A percentile compares a stretch with the other conserved stretches of the same genome.
These are phyloP conservation scores for Mycosphaerella sp. DNA, from an alignment of 2,329 filamentous ascomycete genomes.

Conservation along the genomic window DNA sequence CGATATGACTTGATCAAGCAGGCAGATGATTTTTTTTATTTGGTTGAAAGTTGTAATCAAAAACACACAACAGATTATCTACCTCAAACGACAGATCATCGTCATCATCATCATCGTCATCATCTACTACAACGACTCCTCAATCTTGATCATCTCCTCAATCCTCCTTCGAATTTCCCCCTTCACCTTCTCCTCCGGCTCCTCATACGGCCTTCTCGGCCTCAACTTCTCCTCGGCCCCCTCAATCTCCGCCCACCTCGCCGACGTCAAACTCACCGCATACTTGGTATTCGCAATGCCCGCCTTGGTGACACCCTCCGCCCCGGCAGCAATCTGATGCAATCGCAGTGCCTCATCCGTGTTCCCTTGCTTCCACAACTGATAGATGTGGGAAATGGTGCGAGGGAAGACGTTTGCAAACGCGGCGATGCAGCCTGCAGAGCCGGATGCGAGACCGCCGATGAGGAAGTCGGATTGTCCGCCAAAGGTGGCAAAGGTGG, in stretches of 20 bases:
- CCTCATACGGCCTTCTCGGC: constrained; percentile 57
- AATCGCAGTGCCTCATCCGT: constrained; percentile 51
- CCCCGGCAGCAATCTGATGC: constrained; percentile 54
- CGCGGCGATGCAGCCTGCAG: constrained; percentile 51
- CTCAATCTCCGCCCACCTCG: constrained; percentile 53
- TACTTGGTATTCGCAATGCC: constrained; percentile 62
- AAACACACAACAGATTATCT: too few species aligned
- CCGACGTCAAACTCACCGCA: constrained; percentile 55
- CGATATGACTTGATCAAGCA: too few species aligned
- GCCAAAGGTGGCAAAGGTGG: constrained; percentile 60
- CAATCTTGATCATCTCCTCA: constrained; percentile 38
- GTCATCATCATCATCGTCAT: too few species aligned
- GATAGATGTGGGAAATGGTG: constrained; percentile 50
- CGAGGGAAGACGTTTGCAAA: constrained; percentile 52
- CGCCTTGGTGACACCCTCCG: constrained; percentile 57
- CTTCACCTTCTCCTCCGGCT: constrained; percentile 41
- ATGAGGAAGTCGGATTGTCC: constrained; percentile 68
- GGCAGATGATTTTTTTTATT: too few species aligned
- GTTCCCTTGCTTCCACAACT: constrained; percentile 51
- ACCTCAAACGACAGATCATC: too few species aligned
- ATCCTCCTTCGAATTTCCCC: constrained; percentile 39
- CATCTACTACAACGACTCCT: constrained; percentile 28
- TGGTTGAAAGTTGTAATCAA: too few species aligned
- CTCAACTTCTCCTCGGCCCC: constrained; percentile 52
- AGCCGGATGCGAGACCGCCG: constrained; percentile 48